These are phyloP conservation scores for Mucor racemosus DNA, from an alignment of 371 early-diverging fungal genomes.

Conservation along the genomic window DNA sequence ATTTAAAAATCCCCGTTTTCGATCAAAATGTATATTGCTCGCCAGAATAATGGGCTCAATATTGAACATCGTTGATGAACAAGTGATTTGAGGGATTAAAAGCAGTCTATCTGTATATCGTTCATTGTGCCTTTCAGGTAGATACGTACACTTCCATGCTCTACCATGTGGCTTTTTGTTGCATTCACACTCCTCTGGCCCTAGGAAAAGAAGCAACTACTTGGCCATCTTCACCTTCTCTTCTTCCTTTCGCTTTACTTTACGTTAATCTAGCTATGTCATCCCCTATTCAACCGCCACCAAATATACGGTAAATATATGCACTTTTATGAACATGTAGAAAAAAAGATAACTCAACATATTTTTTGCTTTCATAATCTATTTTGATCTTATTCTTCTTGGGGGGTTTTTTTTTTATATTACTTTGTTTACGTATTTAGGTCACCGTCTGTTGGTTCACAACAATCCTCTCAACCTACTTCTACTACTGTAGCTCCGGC, in stretches of 20 bases:
- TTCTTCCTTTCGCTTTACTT: background rate
- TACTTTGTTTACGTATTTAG: background rate
- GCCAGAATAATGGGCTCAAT: background rate
- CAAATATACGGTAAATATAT: slow-evolving; percentile 33
- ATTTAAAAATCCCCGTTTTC: background rate
- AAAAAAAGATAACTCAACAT: background rate
- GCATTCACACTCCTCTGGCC: background rate
- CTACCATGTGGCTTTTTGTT: background rate
- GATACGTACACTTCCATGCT: background rate
- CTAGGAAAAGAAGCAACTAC: background rate
- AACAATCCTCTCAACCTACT: slow-evolving; percentile 6
- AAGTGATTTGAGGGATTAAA: no score
- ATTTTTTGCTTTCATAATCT: background rate
- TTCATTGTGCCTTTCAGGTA: no score
- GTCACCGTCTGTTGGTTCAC: slow-evolving; percentile 18
- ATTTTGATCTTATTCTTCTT: background rate
- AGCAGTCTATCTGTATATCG: no score
- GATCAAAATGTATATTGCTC: background rate
- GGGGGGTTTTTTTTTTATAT: background rate
- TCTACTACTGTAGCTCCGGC: background rate
- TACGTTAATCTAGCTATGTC: slow-evolving; percentile 18
- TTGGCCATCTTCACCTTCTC: background rate
- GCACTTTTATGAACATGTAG: background rate
- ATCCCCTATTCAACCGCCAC: slow-evolving; percentile 34
- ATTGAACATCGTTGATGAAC: no score